These are phyloP conservation scores for Tolypocladium amazonense DNA, from an alignment of 2,329 filamentous ascomycete genomes.

Conservation along the genomic window DNA sequence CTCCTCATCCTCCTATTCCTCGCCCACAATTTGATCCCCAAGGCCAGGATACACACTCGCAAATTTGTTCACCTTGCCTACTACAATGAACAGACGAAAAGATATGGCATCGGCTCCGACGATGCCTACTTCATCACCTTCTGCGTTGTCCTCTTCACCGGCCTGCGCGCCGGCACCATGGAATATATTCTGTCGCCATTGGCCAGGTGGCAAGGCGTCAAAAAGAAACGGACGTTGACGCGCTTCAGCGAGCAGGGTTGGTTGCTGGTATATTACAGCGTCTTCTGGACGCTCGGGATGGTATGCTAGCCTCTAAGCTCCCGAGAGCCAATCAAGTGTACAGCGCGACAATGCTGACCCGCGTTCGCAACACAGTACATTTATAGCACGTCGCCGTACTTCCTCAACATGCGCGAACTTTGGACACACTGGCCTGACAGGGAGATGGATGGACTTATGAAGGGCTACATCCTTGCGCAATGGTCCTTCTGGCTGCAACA, in stretches of 20 bases:
- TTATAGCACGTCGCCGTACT: slow-evolving; percentile 68
- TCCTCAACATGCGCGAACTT: slow-evolving; percentile 62
- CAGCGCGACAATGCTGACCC: neutral
- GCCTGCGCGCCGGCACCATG: slow-evolving; percentile 72
- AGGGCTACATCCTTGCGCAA: slow-evolving; percentile 84
- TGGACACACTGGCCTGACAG: slow-evolving; percentile 81
- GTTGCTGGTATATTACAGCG: slow-evolving; percentile 72
- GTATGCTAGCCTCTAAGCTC: slow-evolving; percentile 36
- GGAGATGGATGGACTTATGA: slow-evolving; percentile 63
- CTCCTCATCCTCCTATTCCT: slow-evolving; percentile 74
- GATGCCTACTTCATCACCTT: slow-evolving; percentile 69
- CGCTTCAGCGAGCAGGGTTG: slow-evolving; percentile 93
- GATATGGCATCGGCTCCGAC: slow-evolving; percentile 68
- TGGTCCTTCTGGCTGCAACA: slow-evolving; percentile 92
- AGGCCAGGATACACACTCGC: slow-evolving; percentile 64
- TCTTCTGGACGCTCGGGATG: slow-evolving; percentile 77
- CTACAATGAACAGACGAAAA: slow-evolving; percentile 55
- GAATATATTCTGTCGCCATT: slow-evolving; percentile 78
- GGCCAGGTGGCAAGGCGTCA: slow-evolving; percentile 61
- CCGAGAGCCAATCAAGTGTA: slow-evolving; percentile 3
- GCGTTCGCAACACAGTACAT: slow-evolving; percentile 50
- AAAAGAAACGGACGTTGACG: slow-evolving; percentile 63
- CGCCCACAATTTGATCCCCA: slow-evolving; percentile 73
- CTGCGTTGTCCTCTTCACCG: slow-evolving; percentile 78
- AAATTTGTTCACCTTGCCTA: slow-evolving; percentile 88